Base-by-base conservation (phyloP, 2,329 filamentous ascomycete genomes). In the Aureobasidium sp. region DNA sequence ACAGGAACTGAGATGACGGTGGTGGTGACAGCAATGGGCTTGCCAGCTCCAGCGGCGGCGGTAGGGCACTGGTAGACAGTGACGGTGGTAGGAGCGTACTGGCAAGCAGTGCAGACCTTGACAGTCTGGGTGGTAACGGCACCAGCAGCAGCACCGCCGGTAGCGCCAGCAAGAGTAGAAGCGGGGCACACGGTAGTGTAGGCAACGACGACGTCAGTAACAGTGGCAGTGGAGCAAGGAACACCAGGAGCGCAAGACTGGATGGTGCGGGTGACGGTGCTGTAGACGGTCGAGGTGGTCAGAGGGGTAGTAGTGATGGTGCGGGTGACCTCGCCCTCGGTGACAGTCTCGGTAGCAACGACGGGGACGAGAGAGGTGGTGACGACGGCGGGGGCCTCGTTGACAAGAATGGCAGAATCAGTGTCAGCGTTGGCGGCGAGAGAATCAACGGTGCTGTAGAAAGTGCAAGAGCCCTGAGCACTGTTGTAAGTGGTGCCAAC, bases 131-230 rank as follows among this genome's bases (percentile, higher is more conserved):
- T 58, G 27, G 21, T 8, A 10, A 34, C 36, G n/a, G 57, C 57
- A 39, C 55, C 55, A 8, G 11, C 47, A 36, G 32, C 25, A 29
- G 45, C 57, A 9, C 42, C 55, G 9, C n/a, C 47, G 14, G 37
- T 51, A 16, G 27, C 55, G 14, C 29, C 45, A 44, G 57, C 42
- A 11, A 34, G 34, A n/a, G 55, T 37, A 29, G 48, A 53, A 7
- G 37, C 61, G 32, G 61, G 61, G 53, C 51, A 62, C 27, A 62
- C 53, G 9, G 61, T 62, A 27, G 61, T 62, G 45, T 58, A 58
- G 21, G 39, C 30, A 59, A 41, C 45, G 21, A 62, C 44, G 37
- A 57, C 53, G 9, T 62, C 61, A 53, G 61, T 62, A 30, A 59
- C 53, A n/a, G 60, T 57, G 25, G 50, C 41, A 8, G 41, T 29